Base-by-base conservation (phyloP, 1,284 basidiomycete genomes). In the Phellopilus nigrolimitatus region DNA sequence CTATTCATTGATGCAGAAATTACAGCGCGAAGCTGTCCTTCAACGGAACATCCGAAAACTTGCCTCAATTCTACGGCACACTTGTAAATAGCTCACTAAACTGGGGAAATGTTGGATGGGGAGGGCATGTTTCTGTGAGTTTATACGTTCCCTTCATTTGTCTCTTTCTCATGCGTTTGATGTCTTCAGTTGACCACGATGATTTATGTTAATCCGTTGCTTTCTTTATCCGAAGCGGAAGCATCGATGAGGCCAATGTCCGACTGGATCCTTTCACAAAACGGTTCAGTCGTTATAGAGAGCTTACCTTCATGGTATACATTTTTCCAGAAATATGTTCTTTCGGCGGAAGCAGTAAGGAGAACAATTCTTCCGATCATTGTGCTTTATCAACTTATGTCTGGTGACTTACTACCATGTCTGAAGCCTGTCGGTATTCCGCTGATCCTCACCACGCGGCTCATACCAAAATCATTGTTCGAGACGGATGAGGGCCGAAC, bases 291-390 rank as follows among this genome's bases (percentile, higher is more conserved):
- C 19, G 55, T 67, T 31, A 56, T 70, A 47, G 64, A 68, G 54
- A 62, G 64, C 24, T 50, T 66, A 13, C 64, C 64, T 0, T 63
- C 63, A 15, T 69, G 61, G 61, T 53, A 60, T 38, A 56, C 59
- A 4, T 69, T 66, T 61, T 71, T 67, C 58, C 49, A 46, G 36
- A 63, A 66, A 47, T 67, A 62, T 39, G 63, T 65, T 13, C 44
- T 57, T 4, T 12, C 56, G 4, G 62, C 61, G 2, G 58, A 68
- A 52, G 63, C 59, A 1, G 63, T 66, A 44, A 40, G 61, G 46
- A 40, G 61, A 58, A 58, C 17, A 3, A 7, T 33, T 40, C 49
- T 42, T 24, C 12, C 34, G 10, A 38, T 36, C 21, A 28, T 21
- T 9, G 34, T 21, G 17, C 9, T 30, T 12, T 8, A 15, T 42